Conservation (phyloP, 2,329 filamentous ascomycete species). For the Beauveria caledonica region DNA sequence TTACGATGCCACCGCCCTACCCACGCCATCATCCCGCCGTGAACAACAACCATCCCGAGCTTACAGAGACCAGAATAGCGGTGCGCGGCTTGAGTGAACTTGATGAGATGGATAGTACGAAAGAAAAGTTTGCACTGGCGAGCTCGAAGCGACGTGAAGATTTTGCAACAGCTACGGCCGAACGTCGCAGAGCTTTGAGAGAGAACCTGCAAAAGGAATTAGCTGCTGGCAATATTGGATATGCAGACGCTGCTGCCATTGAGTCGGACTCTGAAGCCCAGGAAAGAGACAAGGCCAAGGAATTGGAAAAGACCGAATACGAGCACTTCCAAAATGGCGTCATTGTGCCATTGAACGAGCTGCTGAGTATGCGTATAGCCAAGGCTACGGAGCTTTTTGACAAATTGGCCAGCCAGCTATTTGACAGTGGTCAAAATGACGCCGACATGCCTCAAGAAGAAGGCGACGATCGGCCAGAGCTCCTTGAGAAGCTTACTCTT, state of each 20-base stretch:
- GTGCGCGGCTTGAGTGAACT: conserved; percentile 70
- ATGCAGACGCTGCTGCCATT: conserved; percentile 72
- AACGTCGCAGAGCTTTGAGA: conserved; percentile 57
- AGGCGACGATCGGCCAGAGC: conserved; percentile 87
- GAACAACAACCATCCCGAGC: conserved; percentile 88
- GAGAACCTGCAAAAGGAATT: conserved; percentile 73
- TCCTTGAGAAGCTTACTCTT: conserved; percentile 87
- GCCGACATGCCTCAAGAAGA: conserved; percentile 85
- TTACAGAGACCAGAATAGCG: conserved; percentile 66
- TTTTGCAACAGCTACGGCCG: conserved; percentile 37
- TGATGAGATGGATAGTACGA: conserved; percentile 60
- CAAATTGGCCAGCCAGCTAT: conserved; percentile 62
- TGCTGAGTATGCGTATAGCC: conserved; percentile 67
- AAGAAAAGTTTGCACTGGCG: conserved; percentile 50
- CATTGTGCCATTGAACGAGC: conserved; percentile 72
- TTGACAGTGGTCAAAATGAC: conserved; percentile 55
- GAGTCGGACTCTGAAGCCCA: conserved; percentile 65
- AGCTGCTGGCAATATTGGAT: conserved; percentile 67
- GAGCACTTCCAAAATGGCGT: conserved; percentile 77
- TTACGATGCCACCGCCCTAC: conserved; percentile 89
- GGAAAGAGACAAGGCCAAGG: conserved; percentile 63
- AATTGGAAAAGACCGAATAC: conserved; percentile 70
- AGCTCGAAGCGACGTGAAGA: conserved; percentile 53
- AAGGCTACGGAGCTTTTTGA: conserved; percentile 71
- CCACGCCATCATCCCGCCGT: conserved; percentile 91